Percentiles rank a stretch among this genome's conserved stretches.
phyloP scores from a whole-genome alignment of 495 filamentous ascomycete species.

The Aspergillus ostianus region DNA sequence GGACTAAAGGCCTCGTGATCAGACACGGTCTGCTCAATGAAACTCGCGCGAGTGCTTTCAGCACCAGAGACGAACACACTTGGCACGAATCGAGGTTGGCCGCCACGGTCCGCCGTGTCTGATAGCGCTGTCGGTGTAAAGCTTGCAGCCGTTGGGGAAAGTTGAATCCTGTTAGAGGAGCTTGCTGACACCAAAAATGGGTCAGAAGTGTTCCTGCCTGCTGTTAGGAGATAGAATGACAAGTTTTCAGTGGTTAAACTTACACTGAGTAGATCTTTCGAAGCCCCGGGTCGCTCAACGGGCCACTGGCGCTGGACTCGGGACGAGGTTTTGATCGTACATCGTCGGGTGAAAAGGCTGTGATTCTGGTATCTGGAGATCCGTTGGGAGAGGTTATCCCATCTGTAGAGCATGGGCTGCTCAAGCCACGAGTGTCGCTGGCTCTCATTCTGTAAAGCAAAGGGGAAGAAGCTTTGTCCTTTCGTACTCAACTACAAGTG shows the following conservation, averaged over 20 bases:
- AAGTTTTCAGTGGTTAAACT: slow-evolving; percentile 3
- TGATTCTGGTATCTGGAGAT: slow-evolving; percentile 62
- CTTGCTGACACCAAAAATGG: slow-evolving; percentile 28
- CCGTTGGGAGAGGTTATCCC: slow-evolving; percentile 53
- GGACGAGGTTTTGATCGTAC: slow-evolving; percentile 21
- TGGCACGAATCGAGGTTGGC: not conserved
- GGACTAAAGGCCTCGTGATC: slow-evolving; percentile 18
- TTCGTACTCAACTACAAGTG: not conserved
- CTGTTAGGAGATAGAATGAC: slow-evolving; percentile 10
- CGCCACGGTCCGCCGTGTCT: slow-evolving; percentile 9
- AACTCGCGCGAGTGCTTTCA: not conserved
- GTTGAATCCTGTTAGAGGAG: slow-evolving; percentile 18
- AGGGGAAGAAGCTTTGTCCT: not conserved
- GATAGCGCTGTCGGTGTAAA: slow-evolving; percentile 34
- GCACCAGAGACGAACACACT: not conserved
- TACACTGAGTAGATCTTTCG: slow-evolving; percentile 23
- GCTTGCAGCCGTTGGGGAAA: slow-evolving; percentile 32
- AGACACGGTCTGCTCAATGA: slow-evolving; percentile 5
- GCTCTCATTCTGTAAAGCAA: slow-evolving; percentile 22
- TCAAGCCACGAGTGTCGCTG: slow-evolving; percentile 26
- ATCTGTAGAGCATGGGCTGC: slow-evolving; percentile 59
- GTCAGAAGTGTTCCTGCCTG: slow-evolving; percentile 23
- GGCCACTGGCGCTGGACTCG: slow-evolving; percentile 13
- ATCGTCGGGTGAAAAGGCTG: slow-evolving; percentile 63
- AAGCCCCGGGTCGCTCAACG: slow-evolving; percentile 17